Base-by-base conservation (phyloP, 108 stramenopile species). In the Nitzschia sp. region DNA sequence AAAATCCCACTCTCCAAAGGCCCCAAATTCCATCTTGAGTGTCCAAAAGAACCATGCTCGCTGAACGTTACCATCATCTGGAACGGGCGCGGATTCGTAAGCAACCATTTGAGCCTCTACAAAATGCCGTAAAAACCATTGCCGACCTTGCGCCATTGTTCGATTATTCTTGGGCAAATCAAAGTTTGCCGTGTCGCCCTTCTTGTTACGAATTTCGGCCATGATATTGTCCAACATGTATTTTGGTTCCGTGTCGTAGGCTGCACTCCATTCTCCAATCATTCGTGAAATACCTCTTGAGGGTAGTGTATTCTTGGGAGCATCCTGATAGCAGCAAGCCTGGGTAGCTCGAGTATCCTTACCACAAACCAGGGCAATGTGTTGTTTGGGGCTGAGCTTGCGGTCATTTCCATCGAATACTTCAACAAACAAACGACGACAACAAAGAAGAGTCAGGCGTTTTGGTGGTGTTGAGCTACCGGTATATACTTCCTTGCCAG, bases 1-100 rank as follows among this genome's bases (percentile, higher is more conserved):
- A 55, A 74, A 91, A 65, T 91, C 82, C 86, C 86, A 91, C 79
- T 91, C 90, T 2, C 81, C 83, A 72, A 85, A 87, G 21, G 70
- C 84, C 0, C 71, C 82, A 6, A 76, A 79, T 73, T 88, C 87
- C 64, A 69, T 84, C 65, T 88, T 85, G 25, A 81, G 68, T 19
- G 77, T 88, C 83, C 82, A 88, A 55, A 65, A 91, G 62, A 91
- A 91, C 90, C 90, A 91, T 11, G 83, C 90, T 47, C 70, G 67
- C 5, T 73, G 74, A 2, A 61, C 62, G 19, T 27, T 47, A 19
- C 21, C 49, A 8, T 8, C 21, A 23, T 4, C 19, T 8, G 49
- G 11, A 13, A 9, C 13, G 23, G 51, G 35, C 13, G 48, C 64
- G 3, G 73, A 66, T 77, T 87, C 90, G 45, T 85, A 87, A 6